Conservation (phyloP, 129 eudicot species). For the Dittrichia graveolens region DNA sequence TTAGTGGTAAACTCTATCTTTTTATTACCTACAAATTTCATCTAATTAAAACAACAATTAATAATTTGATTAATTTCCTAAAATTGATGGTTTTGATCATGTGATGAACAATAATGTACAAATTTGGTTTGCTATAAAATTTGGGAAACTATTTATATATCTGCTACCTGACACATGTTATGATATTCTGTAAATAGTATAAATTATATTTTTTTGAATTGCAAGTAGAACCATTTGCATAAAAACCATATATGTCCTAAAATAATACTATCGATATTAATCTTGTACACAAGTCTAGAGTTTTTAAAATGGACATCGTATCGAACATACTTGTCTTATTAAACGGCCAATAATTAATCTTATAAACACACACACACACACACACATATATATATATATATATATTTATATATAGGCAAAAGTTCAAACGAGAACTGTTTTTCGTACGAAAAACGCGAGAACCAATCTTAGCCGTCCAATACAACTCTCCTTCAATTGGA, state of each 20-base stretch:
- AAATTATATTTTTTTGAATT: no score
- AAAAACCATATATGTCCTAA: background rate
- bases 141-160: background rate
- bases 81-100: slow-evolving; percentile 25
- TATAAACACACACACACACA: no score
- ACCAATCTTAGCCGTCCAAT: no score
- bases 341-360: no score
- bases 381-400: no score
- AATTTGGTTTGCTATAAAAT: slow-evolving; percentile 17
- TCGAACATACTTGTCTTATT: background rate
- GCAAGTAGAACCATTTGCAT: background rate
- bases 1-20: slow-evolving; percentile 8
- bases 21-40: slow-evolving; percentile 1
- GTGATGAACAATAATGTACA: slow-evolving; percentile 21
- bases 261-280: background rate
- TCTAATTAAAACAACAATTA: slow-evolving; percentile 30
- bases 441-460: no score
- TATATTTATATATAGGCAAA: no score
- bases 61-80: slow-evolving; percentile 3
- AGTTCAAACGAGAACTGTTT: no score
- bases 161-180: background rate
- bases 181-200: background rate
- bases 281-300: background rate
- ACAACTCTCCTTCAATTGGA: no score
- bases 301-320: background rate